phyloP scores from a whole-genome alignment of 371 early-diverging fungal species.

The Mortierella sp. region DNA sequence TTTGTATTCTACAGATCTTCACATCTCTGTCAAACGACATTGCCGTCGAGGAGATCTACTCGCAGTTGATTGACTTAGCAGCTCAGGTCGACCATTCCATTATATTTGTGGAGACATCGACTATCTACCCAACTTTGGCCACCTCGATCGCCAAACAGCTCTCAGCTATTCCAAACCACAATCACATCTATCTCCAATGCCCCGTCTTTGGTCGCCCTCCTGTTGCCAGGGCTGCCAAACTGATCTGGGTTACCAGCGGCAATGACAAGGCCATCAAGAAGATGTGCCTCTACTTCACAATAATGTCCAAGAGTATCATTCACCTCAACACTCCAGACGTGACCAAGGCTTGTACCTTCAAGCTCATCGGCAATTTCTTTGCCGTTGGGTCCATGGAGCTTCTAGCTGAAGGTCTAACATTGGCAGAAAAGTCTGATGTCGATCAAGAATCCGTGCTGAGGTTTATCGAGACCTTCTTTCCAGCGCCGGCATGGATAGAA shows the following conservation, averaged over 20 bases:
- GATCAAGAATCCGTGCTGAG: slow-evolving; percentile 70
- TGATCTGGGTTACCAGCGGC: slow-evolving; percentile 65
- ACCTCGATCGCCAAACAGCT: slow-evolving; percentile 23
- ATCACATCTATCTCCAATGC: slow-evolving; percentile 56
- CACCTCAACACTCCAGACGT: slow-evolving; percentile 57
- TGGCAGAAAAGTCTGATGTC: slow-evolving; percentile 74
- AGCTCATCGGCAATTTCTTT: slow-evolving; percentile 80
- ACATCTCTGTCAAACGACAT: slow-evolving; percentile 54
- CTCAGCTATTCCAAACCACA: slow-evolving; percentile 6
- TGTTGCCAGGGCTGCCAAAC: slow-evolving; percentile 59
- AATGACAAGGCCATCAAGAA: slow-evolving; percentile 46
- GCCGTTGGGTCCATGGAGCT: slow-evolving; percentile 70
- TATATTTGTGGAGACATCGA: slow-evolving; percentile 55
- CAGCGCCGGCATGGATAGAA: slow-evolving; percentile 55
- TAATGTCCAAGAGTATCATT: slow-evolving; percentile 52
- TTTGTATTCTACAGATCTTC: slow-evolving; percentile 35
- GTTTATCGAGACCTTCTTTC: slow-evolving; percentile 68
- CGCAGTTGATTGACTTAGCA: slow-evolving; percentile 34
- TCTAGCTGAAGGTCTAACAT: slow-evolving; percentile 77
- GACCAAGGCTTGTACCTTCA: slow-evolving; percentile 62
- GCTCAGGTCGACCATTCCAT: slow-evolving; percentile 34
- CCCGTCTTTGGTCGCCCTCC: slow-evolving; percentile 71
- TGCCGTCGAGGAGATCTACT: slow-evolving; percentile 50
- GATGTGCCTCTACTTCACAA: slow-evolving; percentile 54
- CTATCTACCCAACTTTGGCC: slow-evolving; percentile 49